Base-by-base conservation (phyloP, 495 filamentous ascomycete genomes). In the Xylaria bambusicola region DNA sequence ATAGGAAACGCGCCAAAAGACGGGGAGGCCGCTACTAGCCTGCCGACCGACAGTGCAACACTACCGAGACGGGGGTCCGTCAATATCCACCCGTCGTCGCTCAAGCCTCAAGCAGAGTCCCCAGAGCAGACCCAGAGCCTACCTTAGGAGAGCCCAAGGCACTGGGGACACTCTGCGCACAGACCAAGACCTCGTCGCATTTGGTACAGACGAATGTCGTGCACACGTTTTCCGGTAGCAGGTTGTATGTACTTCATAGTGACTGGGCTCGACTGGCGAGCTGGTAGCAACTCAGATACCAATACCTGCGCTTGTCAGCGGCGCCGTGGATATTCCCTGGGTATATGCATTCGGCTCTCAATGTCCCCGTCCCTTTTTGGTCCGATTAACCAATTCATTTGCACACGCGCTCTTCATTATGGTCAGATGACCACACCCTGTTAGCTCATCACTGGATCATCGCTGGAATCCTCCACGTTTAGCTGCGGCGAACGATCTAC, bases 21-120 rank as follows among this genome's bases (percentile, higher is more conserved):
- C 64, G 62, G 64, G 61, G 64, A 69, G 64, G 62, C 67, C 67
- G 67, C 61, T 62, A 56, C 52, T 67, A 67, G 46, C 67, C 67
- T 61, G 50, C 55, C 42, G 29, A 33, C 29, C n/a, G n/a, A n/a
- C n/a, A n/a, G n/a, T n/a, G n/a, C n/a, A 33, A 10, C 10, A 5
- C 67, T 61, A 49, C 55, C 42, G 60, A 29, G 29, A 44, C 42
- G 21, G 12, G 50, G 17, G n/a, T 26, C 27, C 33, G 27, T n/a
- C 21, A 18, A 35, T 46, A 58, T 40, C 54, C 51, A 52, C 48
- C 24, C 33, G 31, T 31, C 12, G 35, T 36, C 36, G 36, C 36
- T 38, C 7, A 10, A 38, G n/a, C n/a, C n/a, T n/a, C n/a, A n/a
- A n/a, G n/a, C n/a, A n/a, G n/a, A n/a, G n/a, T n/a, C n/a, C n/a